Evolutionary conservation across 176 grass and related monocot genomes (phyloP).

Genomic region (Hordeum marinum): DNA sequence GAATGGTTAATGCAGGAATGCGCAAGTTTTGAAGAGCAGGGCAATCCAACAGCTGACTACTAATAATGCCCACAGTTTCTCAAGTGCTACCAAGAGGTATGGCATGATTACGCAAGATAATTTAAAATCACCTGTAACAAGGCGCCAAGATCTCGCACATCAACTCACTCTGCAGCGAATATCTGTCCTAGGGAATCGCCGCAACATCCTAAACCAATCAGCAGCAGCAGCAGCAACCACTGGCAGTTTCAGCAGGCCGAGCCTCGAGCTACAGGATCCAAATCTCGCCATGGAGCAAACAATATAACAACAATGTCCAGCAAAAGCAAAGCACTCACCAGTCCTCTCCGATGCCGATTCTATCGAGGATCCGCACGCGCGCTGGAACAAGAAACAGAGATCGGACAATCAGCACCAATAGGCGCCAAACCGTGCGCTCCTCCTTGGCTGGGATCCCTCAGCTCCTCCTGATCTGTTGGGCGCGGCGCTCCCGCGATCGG

Average conservation of each 20-base stretch:
- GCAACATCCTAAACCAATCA: neutral
- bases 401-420: neutral
- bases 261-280: neutral
- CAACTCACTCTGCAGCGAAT: neutral
- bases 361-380: slow-evolving; percentile 22
- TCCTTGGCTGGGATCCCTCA: neutral
- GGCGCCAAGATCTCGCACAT: neutral
- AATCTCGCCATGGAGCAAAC: neutral
- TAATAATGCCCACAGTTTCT: neutral
- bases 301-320: neutral
- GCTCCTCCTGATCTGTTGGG: neutral
- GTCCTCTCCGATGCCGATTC: slow-evolving; percentile 30
- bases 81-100: neutral
- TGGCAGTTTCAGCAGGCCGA: neutral
- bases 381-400: neutral
- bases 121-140: neutral
- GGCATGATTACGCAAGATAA: neutral
- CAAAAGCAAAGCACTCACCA: slow-evolving; percentile 13
- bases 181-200: neutral
- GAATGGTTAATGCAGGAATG: neutral
- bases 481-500: slow-evolving; percentile 6
- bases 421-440: neutral
- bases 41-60: neutral
- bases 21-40: neutral
- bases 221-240: neutral